Base-by-base conservation (phyloP, 1,284 basidiomycete species). In the Leucoagaricus sp. region DNA sequence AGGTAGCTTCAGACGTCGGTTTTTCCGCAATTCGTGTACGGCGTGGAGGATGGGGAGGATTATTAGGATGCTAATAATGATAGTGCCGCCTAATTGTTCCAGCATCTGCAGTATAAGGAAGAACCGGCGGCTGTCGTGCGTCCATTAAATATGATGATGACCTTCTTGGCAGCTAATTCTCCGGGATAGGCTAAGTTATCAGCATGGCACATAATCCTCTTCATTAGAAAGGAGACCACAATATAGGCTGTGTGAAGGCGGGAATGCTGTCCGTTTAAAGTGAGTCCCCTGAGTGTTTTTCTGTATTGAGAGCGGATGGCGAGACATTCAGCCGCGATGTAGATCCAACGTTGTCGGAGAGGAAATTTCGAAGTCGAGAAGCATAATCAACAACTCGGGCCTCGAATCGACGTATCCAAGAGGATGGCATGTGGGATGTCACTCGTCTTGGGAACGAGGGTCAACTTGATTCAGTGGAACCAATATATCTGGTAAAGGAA, bases 351-450 rank as follows among this genome's bases (percentile, higher is more conserved):
- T 17, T 25, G 34, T 46, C 29, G 13, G n/a, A 33, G 40, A 45
- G 17, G 51, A 36, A 36, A 15, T 4, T 34, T 33, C 28, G 31
- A 34, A 48, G 45, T n/a, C 15, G 33, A 23, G 44, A 48, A 46
- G 44, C 42, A 38, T 31, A 28, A 29, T 12, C 23, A 34, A 29
- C 17, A 21, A 10, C 26, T 19, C 26, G n/a, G 17, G n/a, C 33
- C 17, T 49, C 26, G 47, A 25, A 28, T 15, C 36, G 12, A 41
- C 53, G 38, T 48, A 41, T 49, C 46, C 34, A 49, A 41, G 52
- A 40, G 47, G 28, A 55, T 49, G 53, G 38, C 46, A 55, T 48
- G 47, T 38, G 26, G 46, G 25, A 34, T 55, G 53, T 55, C 53
- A 55, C 31, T 41, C 38, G 26, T 40, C 53, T 15, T 55, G 40